Percentiles rank a stretch among this genome's conserved stretches.
Conservation (phyloP, 2,329 filamentous ascomycete species). For the Rhinocladiella mackenziei region DNA sequence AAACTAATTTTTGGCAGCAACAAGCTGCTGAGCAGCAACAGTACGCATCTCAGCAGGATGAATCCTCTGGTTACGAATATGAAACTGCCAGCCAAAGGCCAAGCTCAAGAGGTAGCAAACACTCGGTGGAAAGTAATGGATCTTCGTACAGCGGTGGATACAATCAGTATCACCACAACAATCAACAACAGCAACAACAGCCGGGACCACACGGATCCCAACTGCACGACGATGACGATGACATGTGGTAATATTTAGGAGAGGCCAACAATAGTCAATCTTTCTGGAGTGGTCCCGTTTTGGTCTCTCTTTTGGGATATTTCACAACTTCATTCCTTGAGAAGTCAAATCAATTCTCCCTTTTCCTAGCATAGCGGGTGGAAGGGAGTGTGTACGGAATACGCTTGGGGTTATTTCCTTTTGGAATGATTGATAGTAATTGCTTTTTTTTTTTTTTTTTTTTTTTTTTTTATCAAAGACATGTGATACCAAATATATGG, state of each 20-base stretch:
- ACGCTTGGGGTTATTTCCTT: too few species aligned
- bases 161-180: constrained; percentile 24
- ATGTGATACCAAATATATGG: constrained; percentile 4
- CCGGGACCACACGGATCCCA: constrained; percentile 43
- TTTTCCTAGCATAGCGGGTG: constrained; percentile 21
- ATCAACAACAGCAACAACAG: constrained; percentile 29
- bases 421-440: constrained; percentile 1
- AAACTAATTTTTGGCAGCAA: constrained; percentile 33
- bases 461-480: too few species aligned
- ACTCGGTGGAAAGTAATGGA: constrained; percentile 39
- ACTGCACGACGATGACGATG: constrained; percentile 44
- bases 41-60: constrained; percentile 15
- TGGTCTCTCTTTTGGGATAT: not conserved
- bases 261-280: too few species aligned
- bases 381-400: constrained; percentile 6
- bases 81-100: constrained; percentile 42
- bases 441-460: too few species aligned
- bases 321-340: too few species aligned
- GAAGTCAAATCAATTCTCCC: not conserved
- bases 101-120: constrained; percentile 38
- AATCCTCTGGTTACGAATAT: constrained; percentile 50
- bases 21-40: constrained; percentile 14
- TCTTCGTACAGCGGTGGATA: constrained; percentile 32
- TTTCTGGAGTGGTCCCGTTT: too few species aligned
- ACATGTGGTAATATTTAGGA: constrained; percentile 48